A percentile compares a stretch with the other conserved stretches of the same genome.
Conservation (phyloP, 257 asterid genomes). For the Fraxinus cuspidata region DNA sequence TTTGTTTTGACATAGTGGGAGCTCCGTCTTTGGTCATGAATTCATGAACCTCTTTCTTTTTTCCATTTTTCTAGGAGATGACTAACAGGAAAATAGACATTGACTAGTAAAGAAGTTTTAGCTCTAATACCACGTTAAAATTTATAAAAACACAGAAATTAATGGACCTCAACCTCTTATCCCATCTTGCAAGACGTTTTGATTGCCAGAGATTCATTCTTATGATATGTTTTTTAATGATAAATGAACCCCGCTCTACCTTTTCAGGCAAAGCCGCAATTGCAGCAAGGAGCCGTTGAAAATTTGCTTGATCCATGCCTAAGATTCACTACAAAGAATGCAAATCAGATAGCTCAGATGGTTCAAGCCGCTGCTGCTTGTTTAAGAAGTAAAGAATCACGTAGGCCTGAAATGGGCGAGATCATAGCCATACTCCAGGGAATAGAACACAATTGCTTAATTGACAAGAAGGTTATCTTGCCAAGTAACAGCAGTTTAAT, state of each 20-base stretch:
- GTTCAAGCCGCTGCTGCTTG: slow-evolving; percentile 69
- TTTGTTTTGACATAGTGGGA: background rate
- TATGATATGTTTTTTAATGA: background rate
- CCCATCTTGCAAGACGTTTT: background rate
- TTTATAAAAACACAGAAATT: background rate
- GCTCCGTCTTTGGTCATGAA: background rate
- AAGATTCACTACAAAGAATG: slow-evolving; percentile 35
- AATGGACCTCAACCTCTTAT: too few relatives aligned
- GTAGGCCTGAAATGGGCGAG: slow-evolving; percentile 64
- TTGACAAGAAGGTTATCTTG: slow-evolving; percentile 42
- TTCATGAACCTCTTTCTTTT: background rate
- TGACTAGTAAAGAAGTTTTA: too few relatives aligned
- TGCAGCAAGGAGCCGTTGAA: slow-evolving; percentile 59
- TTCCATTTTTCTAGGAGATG: background rate
- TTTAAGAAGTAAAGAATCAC: slow-evolving; percentile 53
- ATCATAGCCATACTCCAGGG: slow-evolving; percentile 57
- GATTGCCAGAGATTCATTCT: background rate
- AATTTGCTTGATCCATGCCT: slow-evolving; percentile 57
- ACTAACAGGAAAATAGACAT: background rate
- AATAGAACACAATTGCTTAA: slow-evolving; percentile 27
- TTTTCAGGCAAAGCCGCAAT: slow-evolving; percentile 65
- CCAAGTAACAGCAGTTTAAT: slow-evolving; percentile 26
- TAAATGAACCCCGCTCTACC: background rate
- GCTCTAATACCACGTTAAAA: background rate
- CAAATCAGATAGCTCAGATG: slow-evolving; percentile 43